Evolutionary conservation across 768 basidiomycete genomes (phyloP).

Genomic region (Hypsizygus marmoreus): DNA sequence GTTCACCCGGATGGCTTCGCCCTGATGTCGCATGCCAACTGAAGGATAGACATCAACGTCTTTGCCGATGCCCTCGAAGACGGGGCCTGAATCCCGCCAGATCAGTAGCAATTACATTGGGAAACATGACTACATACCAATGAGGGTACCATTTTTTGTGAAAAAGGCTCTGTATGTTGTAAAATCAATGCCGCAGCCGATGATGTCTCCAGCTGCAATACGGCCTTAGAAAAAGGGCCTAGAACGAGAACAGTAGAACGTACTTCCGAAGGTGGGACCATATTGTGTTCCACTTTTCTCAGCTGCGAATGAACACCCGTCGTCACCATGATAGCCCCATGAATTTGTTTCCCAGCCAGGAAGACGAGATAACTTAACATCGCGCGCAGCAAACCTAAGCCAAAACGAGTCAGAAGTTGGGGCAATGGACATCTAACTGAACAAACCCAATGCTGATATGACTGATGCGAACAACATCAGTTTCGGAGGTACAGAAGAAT

Average conservation of each 20-base stretch:
- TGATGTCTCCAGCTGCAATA: conserved; percentile 72
- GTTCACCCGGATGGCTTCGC: conserved; percentile 82
- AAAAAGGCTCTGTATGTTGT: conserved; percentile 79
- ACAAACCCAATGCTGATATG: conserved; percentile 82
- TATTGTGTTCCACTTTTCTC: conserved; percentile 73
- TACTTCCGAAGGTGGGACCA: conserved; percentile 82
- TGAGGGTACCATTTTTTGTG: conserved; percentile 81
- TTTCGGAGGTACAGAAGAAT: conserved; percentile 4
- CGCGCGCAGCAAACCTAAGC: conserved; percentile 64
- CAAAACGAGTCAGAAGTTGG: conserved; percentile 6
- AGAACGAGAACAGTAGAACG: conserved; percentile 24
- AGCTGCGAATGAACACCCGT: conserved; percentile 75
- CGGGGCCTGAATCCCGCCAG: conserved; percentile 46
- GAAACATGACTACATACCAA: conserved; percentile 45
- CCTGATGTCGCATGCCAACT: conserved; percentile 81
- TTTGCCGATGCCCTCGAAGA: conserved; percentile 73
- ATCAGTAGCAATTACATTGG: background rate
- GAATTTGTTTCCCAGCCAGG: conserved; percentile 87
- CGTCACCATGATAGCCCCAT: conserved; percentile 95
- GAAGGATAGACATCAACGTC: conserved; percentile 76
- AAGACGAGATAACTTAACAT: conserved; percentile 69
- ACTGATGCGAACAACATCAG: conserved; percentile 36
- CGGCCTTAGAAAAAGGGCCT: conserved; percentile 11
- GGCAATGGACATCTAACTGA: background rate
- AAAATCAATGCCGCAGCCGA: conserved; percentile 95